Percentiles rank a stretch among this genome's conserved stretches.
Conservation (phyloP, 371 early-diverging fungal species). For the Mucor lusitanicus region DNA sequence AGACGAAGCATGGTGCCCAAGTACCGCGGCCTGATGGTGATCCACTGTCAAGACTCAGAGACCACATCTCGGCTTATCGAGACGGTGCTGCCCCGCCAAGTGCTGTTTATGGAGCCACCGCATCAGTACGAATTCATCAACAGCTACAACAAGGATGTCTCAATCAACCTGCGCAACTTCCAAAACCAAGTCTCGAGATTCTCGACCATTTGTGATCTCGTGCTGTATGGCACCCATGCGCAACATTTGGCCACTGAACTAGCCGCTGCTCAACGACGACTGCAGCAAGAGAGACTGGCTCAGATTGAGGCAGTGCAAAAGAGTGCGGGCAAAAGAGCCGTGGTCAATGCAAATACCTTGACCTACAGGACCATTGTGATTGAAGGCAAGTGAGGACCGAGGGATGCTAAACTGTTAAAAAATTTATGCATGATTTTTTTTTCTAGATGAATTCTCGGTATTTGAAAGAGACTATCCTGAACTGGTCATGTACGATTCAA, state of each 20-base stretch:
- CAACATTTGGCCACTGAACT: conserved; percentile 43
- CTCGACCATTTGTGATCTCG: conserved; percentile 58
- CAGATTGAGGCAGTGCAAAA: conserved; percentile 11
- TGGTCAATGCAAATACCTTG: conserved; percentile 28
- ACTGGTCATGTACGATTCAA: conserved; percentile 44
- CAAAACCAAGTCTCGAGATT: conserved; percentile 58
- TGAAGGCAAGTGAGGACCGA: neutral
- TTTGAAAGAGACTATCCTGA: conserved; percentile 56
- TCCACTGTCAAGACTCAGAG: conserved; percentile 35
- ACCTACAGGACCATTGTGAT: conserved; percentile 33
- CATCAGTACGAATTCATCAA: conserved; percentile 6
- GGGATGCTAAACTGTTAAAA: neutral
- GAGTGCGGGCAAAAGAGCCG: conserved; percentile 28
- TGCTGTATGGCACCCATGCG: conserved; percentile 30
- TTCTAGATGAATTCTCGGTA: conserved; percentile 34
- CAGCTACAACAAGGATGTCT: neutral
- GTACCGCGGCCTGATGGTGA: conserved; percentile 46
- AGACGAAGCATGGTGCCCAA: conserved; percentile 41
- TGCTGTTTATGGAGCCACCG: neutral
- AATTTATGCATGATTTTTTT: conserved; percentile 1
- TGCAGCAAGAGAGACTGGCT: conserved; percentile 17
- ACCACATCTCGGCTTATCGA: conserved; percentile 24
- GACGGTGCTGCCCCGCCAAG: conserved; percentile 10
- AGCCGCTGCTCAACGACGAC: conserved; percentile 43
- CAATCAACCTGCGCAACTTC: conserved; percentile 64